Conservation (phyloP, 805 yeast species). For the Wickerhamomyces bisporus region DNA sequence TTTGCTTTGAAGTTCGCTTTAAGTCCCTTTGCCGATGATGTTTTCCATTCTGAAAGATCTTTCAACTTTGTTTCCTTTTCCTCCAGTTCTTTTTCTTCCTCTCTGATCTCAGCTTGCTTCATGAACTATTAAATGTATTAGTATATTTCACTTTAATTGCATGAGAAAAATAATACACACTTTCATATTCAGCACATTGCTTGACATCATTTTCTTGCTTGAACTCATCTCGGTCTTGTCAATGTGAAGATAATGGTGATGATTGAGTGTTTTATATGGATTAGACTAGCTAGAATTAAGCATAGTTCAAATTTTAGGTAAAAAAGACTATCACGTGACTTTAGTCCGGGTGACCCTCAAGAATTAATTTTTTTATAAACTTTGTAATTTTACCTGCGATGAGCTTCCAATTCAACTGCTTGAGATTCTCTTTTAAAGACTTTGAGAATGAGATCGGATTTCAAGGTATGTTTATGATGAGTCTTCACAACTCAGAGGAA, state of each 20-base stretch:
- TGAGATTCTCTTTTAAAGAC: neutral
- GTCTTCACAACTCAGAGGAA: neutral
- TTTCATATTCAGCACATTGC: constrained; percentile 77
- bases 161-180: constrained; percentile 8
- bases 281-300: too few relatives aligned
- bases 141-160: neutral
- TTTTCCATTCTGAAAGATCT: constrained; percentile 35
- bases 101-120: constrained; percentile 38
- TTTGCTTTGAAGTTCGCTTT: constrained; percentile 25
- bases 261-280: too few relatives aligned
- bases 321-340: too few relatives aligned
- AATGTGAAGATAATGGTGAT: too few relatives aligned
- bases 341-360: constrained; percentile 1
- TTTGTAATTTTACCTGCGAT: constrained; percentile 8
- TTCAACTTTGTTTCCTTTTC: constrained; percentile 32
- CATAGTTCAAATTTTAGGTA: too few relatives aligned
- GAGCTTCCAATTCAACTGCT: constrained; percentile 9
- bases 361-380: constrained; percentile 1
- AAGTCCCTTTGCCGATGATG: constrained; percentile 20
- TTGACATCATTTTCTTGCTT: constrained; percentile 39
- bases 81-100: constrained; percentile 29
- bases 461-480: constrained; percentile 27
- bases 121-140: constrained; percentile 38
- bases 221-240: constrained; percentile 4
- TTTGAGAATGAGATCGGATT: constrained; percentile 73